These are phyloP conservation scores for Takashimella tepidaria DNA, from an alignment of 1,284 basidiomycete genomes.

Conservation along the genomic window DNA sequence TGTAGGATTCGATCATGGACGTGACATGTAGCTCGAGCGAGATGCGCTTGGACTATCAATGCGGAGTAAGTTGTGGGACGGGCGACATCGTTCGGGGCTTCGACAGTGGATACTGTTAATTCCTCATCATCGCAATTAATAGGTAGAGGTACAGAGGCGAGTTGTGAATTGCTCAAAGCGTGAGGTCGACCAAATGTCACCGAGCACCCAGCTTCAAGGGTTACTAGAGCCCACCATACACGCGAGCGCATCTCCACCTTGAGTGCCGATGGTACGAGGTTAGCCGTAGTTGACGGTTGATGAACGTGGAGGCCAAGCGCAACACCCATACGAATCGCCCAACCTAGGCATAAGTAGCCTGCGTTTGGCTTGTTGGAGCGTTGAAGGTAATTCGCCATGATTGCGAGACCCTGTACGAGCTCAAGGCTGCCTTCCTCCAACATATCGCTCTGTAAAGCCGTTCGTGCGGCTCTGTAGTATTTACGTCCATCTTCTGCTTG, in stretches of 20 bases:
- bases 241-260: conserved; percentile 17
- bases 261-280: conserved; percentile 10
- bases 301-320: conserved; percentile 18
- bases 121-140: conserved; percentile 25
- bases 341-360: conserved; percentile 21
- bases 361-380: conserved; percentile 22
- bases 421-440: conserved; percentile 21
- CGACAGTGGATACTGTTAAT: conserved; percentile 15
- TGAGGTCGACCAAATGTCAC: conserved; percentile 24
- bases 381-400: conserved; percentile 33
- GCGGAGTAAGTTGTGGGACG: conserved; percentile 19
- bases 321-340: conserved; percentile 17
- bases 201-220: conserved; percentile 23
- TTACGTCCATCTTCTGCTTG: conserved; percentile 11
- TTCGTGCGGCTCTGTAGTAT: conserved; percentile 19
- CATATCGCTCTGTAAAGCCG: conserved; percentile 13
- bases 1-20: conserved; percentile 19
- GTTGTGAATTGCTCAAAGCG: conserved; percentile 10
- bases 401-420: conserved; percentile 24
- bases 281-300: background rate
- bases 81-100: conserved; percentile 7
- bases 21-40: conserved; percentile 14
- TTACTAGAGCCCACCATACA: conserved; percentile 22
- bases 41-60: conserved; percentile 17
- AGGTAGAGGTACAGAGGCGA: conserved; percentile 10